Conservation (phyloP, 2,329 filamentous ascomycete species). For the Diaporthe helianthi region DNA sequence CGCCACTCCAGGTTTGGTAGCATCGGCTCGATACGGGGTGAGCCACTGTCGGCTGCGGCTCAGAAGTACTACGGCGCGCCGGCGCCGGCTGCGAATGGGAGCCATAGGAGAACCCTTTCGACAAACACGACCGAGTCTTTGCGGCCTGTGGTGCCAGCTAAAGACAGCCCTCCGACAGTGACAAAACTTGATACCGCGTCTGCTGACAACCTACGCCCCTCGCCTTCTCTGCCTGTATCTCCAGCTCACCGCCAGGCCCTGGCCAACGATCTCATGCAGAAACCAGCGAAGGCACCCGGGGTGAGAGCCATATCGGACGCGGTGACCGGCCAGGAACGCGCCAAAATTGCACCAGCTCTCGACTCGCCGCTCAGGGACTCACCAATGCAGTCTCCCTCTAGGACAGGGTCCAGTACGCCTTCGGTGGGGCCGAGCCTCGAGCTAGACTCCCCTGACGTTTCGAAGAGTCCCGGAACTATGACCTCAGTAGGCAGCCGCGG, state of each 20-base stretch:
- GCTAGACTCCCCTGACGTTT: conserved; percentile 74
- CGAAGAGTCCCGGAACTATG: conserved; percentile 61
- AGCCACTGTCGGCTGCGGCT: conserved; percentile 64
- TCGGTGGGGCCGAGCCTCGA: conserved; percentile 76
- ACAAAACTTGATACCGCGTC: conserved; percentile 63
- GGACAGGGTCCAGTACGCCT: conserved; percentile 78
- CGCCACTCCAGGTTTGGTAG: conserved; percentile 82
- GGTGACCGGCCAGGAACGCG: conserved; percentile 60
- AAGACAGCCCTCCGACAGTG: conserved; percentile 63
- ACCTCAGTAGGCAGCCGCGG: conserved; percentile 56
- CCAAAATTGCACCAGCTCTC: conserved; percentile 57
- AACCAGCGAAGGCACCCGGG: conserved; percentile 57
- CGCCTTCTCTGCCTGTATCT: conserved; percentile 49
- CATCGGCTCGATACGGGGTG: conserved; percentile 74
- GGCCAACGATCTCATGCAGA: conserved; percentile 41
- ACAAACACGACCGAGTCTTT: conserved; percentile 63
- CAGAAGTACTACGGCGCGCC: conserved; percentile 74
- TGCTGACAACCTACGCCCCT: conserved; percentile 45
- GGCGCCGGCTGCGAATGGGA: conserved; percentile 48
- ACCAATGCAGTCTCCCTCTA: conserved; percentile 68
- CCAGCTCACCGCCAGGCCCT: conserved; percentile 52
- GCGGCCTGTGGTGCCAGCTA: conserved; percentile 58
- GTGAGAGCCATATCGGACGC: conserved; percentile 85
- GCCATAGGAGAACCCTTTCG: conserved; percentile 68
- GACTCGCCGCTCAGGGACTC: conserved; percentile 61